A percentile compares a stretch with the other conserved stretches of the same genome.
Evolutionary conservation across 2,329 filamentous ascomycete genomes (phyloP).

Genomic region (Capronia coronata): DNA sequence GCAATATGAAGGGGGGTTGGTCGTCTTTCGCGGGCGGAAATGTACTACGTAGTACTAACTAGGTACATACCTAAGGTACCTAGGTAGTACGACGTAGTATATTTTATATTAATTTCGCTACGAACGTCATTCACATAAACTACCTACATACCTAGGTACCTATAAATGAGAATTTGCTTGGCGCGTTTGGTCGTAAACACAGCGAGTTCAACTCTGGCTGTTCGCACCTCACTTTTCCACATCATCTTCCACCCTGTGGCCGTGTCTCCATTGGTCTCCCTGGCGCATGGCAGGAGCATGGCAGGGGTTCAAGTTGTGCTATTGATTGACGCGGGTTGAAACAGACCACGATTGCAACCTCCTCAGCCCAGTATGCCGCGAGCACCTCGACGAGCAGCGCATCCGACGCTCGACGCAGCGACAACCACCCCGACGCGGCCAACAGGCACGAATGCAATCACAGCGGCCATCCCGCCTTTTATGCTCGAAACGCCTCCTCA

Average conservation of each 20-base stretch:
- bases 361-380: slow-evolving; percentile 23
- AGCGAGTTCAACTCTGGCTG: not conserved
- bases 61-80: too few species aligned
- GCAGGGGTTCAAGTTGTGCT: not conserved
- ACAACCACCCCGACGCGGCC: slow-evolving; percentile 27
- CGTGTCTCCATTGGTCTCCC: not conserved
- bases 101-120: too few species aligned
- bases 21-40: too few species aligned
- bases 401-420: slow-evolving; percentile 14
- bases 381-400: slow-evolving; percentile 23
- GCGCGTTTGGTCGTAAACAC: not conserved
- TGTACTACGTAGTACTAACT: too few species aligned
- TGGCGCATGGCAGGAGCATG: slow-evolving; percentile 1
- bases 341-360: not conserved
- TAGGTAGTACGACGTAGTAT: too few species aligned
- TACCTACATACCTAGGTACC: too few species aligned
- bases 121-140: too few species aligned
- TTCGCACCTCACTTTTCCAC: not conserved
- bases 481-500: slow-evolving; percentile 31
- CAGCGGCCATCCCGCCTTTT: slow-evolving; percentile 29
- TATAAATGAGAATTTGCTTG: too few species aligned
- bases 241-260: not conserved
- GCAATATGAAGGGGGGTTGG: too few species aligned
- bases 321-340: slow-evolving; percentile 8
- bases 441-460: slow-evolving; percentile 25